These are phyloP conservation scores for Cydonia oblonga DNA, from an alignment of 331 rosid genomes.

Conservation along the genomic window DNA sequence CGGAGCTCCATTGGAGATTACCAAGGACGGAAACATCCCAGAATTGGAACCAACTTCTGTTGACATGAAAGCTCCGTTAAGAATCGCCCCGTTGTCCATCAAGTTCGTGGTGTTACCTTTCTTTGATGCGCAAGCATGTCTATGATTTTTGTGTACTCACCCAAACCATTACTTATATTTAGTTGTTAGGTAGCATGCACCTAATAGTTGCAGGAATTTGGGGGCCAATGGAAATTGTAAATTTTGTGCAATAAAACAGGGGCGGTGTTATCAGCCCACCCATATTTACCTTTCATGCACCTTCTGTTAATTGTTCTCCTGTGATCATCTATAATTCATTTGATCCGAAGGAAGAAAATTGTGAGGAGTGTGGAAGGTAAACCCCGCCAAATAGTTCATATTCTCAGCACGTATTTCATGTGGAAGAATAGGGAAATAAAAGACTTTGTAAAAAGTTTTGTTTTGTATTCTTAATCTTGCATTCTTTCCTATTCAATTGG, in stretches of 20 bases:
- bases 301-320: rapidly evolving
- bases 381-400: too few relatives aligned
- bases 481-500: neutral
- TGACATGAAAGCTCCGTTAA: constrained; percentile 34
- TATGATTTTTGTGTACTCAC: constrained; percentile 12
- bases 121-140: constrained; percentile 85
- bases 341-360: too few relatives aligned
- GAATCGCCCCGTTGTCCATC: constrained; percentile 49
- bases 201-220: neutral
- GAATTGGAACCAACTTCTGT: constrained; percentile 37
- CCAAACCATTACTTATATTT: neutral
- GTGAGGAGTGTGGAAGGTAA: too few relatives aligned
- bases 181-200: neutral
- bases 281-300: too few relatives aligned
- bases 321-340: too few relatives aligned
- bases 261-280: too few relatives aligned
- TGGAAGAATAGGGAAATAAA: too few relatives aligned
- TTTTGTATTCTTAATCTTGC: neutral
- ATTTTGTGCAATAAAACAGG: constrained; percentile 17
- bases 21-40: constrained; percentile 55
- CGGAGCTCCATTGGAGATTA: constrained; percentile 57
- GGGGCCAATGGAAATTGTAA: constrained; percentile 39
- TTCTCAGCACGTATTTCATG: too few relatives aligned
- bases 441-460: neutral
- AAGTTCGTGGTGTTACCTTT: constrained; percentile 68